These are phyloP conservation scores for Pseudonectria foliicola DNA, from an alignment of 2,329 filamentous ascomycete genomes.

Conservation along the genomic window DNA sequence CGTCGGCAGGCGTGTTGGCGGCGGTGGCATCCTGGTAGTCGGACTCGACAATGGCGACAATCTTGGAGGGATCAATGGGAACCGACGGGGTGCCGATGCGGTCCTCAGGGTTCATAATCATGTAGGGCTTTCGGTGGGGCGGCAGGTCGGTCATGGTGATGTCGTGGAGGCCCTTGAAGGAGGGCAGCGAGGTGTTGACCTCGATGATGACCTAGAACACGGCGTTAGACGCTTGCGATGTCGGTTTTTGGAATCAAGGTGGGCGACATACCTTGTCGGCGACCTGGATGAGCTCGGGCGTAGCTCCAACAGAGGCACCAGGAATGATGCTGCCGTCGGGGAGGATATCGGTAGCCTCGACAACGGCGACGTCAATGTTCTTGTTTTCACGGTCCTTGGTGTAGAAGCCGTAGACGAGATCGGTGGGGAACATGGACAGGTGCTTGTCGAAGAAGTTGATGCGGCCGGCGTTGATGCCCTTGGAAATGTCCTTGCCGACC, in stretches of 20 bases:
- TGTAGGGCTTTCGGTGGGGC: slow-evolving; percentile 73
- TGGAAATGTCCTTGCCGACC: slow-evolving; percentile 83
- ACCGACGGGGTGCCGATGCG: slow-evolving; percentile 78
- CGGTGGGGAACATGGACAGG: slow-evolving; percentile 83
- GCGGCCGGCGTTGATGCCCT: slow-evolving; percentile 80
- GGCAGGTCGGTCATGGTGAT: slow-evolving; percentile 85
- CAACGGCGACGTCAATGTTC: slow-evolving; percentile 73
- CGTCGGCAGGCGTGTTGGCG: slow-evolving; percentile 72
- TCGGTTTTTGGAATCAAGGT: not conserved
- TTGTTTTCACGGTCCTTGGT: slow-evolving; percentile 70
- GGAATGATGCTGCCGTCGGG: slow-evolving; percentile 85
- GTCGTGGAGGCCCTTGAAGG: slow-evolving; percentile 82
- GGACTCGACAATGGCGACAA: slow-evolving; percentile 77
- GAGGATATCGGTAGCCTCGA: slow-evolving; percentile 81
- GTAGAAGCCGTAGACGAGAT: slow-evolving; percentile 82
- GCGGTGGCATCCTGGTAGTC: slow-evolving; percentile 72
- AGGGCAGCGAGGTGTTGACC: slow-evolving; percentile 80
- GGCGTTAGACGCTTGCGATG: slow-evolving; percentile 5
- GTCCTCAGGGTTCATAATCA: slow-evolving; percentile 80
- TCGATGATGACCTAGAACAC: slow-evolving; percentile 66
- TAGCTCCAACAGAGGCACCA: slow-evolving; percentile 77
- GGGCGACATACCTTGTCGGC: slow-evolving; percentile 61
- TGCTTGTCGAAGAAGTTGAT: slow-evolving; percentile 96
- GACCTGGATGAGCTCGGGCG: slow-evolving; percentile 81
- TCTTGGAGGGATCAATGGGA: slow-evolving; percentile 75